These are phyloP conservation scores for Tanacetum coccineum DNA, from an alignment of 129 eudicot species.

Conservation along the genomic window DNA sequence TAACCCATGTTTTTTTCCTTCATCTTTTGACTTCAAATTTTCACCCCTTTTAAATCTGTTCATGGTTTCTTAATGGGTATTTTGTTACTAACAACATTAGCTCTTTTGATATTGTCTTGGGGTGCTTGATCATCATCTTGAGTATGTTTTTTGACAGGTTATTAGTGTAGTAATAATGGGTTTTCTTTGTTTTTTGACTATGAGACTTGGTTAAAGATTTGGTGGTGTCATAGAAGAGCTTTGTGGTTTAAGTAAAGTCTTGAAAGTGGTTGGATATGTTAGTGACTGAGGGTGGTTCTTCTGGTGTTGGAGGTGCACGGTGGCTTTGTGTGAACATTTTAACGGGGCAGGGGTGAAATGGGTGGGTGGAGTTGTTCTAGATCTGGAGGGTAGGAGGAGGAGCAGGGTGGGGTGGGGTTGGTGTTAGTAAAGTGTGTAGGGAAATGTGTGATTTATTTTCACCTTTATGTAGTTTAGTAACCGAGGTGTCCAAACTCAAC, in stretches of 20 bases:
- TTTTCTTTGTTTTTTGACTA: slow-evolving; percentile 31
- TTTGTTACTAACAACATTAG: slow-evolving; percentile 25
- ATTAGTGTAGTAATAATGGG: slow-evolving; percentile 32
- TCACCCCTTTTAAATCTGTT: slow-evolving; percentile 1
- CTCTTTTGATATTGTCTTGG: slow-evolving; percentile 38
- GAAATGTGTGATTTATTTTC: background rate
- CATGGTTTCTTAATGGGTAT: background rate
- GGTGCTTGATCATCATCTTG: background rate
- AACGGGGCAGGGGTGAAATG: too few species aligned
- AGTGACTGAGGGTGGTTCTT: background rate
- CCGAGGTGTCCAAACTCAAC: too few species aligned
- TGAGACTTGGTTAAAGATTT: slow-evolving; percentile 42
- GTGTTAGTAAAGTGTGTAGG: too few species aligned
- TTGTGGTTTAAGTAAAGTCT: slow-evolving; percentile 57
- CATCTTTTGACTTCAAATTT: too few species aligned
- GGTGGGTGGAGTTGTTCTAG: too few species aligned
- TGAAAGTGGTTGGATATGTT: slow-evolving; percentile 72
- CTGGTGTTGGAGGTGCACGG: slow-evolving; percentile 19
- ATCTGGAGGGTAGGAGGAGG: too few species aligned
- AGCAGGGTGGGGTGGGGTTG: too few species aligned
- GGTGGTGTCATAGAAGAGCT: slow-evolving; percentile 31
- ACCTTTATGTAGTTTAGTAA: too few species aligned
- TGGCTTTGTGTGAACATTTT: slow-evolving; percentile 16
- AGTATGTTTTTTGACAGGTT: slow-evolving; percentile 15
- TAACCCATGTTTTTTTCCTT: slow-evolving; percentile 11